Base-by-base conservation (phyloP, 257 asterid genomes). In the Solanum sitiens region DNA sequence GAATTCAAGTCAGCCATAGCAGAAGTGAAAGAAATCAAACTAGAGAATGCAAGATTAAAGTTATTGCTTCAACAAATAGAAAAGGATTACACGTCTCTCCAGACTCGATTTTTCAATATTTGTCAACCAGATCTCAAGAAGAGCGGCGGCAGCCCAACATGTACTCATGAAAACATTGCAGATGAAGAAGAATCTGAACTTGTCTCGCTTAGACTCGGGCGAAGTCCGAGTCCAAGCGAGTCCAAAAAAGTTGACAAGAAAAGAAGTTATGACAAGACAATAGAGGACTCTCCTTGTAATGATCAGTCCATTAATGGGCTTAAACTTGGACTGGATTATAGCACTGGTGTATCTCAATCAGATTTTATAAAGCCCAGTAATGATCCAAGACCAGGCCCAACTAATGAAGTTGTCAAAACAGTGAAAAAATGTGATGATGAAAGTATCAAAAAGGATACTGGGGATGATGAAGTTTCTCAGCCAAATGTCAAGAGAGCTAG, bases 121-220 rank as follows among this genome's bases (percentile, higher is more conserved):
- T 85, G 44, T 50, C 92, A 88, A 23, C 89, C 90, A 71, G 89
- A 90, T 84, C 15, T 87, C 33, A 68, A 83, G 63, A 89, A 89
- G 9, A 86, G 68, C 37, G 6, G 68, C 37, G 8, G 16, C 11
- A 27, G 21, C 74, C 77, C 84, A 35, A 47, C 42, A 12, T 45
- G 33, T 32, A 86, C n/a, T 7, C 59, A 23, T 13, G 87, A 89
- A 53, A 68, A 86, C 15, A 12, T 47, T 27, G 42, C 9, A 39
- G 83, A 73, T 11, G 93, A 94, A 84, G 91, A 88, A 75, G 93
- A 94, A 84, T 92, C 88, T 79, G 98, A 95, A 13, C 92, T 94
- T 1, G 95, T 96, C 18, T 95, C 95, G 20, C 98, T 95, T 89
- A 90, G 94, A 45, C 95, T 96, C 1, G 99, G 99, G 87, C 91